Base-by-base conservation (phyloP, 2,329 filamentous ascomycete genomes). In the Pseudocercospora musae region DNA sequence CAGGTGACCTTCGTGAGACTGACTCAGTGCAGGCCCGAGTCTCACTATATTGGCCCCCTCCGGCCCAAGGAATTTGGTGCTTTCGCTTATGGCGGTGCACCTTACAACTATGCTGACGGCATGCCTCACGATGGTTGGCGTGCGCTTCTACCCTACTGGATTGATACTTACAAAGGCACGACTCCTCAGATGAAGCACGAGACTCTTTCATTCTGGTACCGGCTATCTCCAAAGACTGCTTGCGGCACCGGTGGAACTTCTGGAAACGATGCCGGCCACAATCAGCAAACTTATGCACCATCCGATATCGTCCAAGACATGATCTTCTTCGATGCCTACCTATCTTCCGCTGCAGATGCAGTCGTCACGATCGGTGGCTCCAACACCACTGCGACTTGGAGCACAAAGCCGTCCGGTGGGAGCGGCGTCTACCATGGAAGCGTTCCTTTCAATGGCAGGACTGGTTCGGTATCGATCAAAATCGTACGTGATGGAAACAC, bases 121-220 rank as follows among this genome's bases (percentile, higher is more conserved):
- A 78, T 80, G 72, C 78, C 79, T 4, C 84, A 86, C 70, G 79
- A 82, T 31, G 79, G 74, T 37, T 85, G 81, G 78, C 78, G 80
- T 23, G 77, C 77, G 31, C 70, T 81, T 6, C 71, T 84, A 1
- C 82, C 83, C 1, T 82, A 79, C 64, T 79, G 81, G 69, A 83
- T 84, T 66, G 72, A 75, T 15, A 78, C 78, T 23, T 85, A 82
- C 74, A 84, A 84, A 70, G 76, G 75, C 15, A 80, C 78, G 13
- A 77, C 71, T 23, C 65, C 74, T 4, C 61, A 70, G 21, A 44
- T 74, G 44, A 68, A 59, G 7, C 59, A 65, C 4, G 61, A 80
- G 61, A 75, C 70, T 4, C 69, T 79, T 2, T 68, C 76, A 2
- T 76, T 75, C 23, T 81, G 79, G 79, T 81, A 81, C 68, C 75